Evolutionary conservation across 2,329 filamentous ascomycete genomes (phyloP).

Genomic region (Phaeosphaeria sp.): DNA sequence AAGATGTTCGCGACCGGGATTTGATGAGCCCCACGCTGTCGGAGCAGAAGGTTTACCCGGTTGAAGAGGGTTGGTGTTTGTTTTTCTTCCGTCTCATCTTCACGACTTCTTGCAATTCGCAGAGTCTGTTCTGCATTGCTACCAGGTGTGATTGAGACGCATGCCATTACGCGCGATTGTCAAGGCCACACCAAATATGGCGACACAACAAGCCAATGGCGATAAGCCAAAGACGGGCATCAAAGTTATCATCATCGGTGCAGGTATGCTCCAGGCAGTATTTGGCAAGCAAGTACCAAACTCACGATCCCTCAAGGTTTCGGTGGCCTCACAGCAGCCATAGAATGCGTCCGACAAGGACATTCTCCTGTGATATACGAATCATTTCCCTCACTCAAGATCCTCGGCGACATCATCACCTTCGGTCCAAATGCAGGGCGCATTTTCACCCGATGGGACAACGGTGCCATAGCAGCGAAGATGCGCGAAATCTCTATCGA

Average conservation of each 20-base stretch:
- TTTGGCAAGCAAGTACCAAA: conserved; percentile 5
- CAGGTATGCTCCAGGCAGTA: conserved; percentile 36
- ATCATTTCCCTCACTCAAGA: conserved; percentile 62
- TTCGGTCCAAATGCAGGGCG: conserved; percentile 67
- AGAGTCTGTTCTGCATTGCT: not conserved
- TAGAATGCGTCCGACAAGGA: conserved; percentile 68
- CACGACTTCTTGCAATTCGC: not conserved
- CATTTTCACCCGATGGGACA: conserved; percentile 66
- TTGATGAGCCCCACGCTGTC: conserved; percentile 18
- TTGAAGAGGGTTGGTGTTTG: conserved; percentile 4
- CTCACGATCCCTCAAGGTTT: conserved; percentile 54
- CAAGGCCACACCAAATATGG: conserved; percentile 27
- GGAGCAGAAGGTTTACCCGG: conserved; percentile 4
- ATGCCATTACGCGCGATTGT: conserved; percentile 31
- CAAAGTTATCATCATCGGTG: conserved; percentile 59
- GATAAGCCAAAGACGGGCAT: conserved; percentile 53
- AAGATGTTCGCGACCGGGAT: conserved; percentile 10
- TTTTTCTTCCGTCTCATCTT: not conserved
- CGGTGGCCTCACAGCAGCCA: conserved; percentile 66
- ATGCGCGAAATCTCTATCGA: conserved; percentile 62
- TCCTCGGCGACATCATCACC: conserved; percentile 67
- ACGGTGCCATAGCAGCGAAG: conserved; percentile 55
- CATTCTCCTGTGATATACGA: conserved; percentile 66
- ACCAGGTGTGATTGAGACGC: not conserved
- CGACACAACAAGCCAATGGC: conserved; percentile 16